phyloP scores from a whole-genome alignment of 1,284 basidiomycete genomes.

The Heterobasidion occidentale region DNA sequence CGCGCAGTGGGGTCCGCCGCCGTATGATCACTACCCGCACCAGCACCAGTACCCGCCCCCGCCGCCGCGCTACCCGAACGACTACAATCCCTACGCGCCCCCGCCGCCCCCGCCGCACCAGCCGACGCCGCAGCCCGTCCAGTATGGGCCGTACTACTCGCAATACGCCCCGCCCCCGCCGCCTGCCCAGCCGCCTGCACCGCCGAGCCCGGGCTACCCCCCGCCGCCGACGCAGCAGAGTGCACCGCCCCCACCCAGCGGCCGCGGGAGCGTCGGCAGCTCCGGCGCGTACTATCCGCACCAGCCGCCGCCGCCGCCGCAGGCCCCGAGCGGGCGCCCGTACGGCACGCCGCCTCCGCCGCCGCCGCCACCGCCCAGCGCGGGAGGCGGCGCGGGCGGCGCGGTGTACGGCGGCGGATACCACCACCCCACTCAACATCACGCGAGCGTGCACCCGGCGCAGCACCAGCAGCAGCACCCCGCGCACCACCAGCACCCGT shows the following conservation, averaged over 20 bases:
- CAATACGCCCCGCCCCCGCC: slow-evolving; percentile 1
- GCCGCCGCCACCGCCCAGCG: background rate
- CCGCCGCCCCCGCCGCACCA: slow-evolving; percentile 6
- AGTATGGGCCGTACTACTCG: slow-evolving; percentile 4
- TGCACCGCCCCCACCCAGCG: background rate
- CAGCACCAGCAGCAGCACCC: slow-evolving; percentile 7
- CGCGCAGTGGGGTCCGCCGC: slow-evolving; percentile 13
- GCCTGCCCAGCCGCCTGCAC: background rate
- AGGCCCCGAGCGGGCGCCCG: background rate
- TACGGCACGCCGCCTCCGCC: slow-evolving; percentile 4
- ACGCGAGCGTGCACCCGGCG: slow-evolving; percentile 5
- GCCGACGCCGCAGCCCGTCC: background rate
- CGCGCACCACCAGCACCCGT: slow-evolving; percentile 5
- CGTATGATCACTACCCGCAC: slow-evolving; percentile 15
- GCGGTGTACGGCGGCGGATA: background rate
- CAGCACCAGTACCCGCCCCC: slow-evolving; percentile 12
- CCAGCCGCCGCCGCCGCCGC: background rate
- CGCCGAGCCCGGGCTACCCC: background rate
- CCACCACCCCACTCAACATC: background rate
- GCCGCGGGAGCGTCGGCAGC: background rate
- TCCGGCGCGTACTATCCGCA: background rate
- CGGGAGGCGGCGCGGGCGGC: background rate
- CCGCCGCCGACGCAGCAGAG: background rate
- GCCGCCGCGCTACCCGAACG: slow-evolving; percentile 3
- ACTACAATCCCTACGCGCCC: slow-evolving; percentile 4